A percentile compares a stretch with the other conserved stretches of the same genome.
Conservation (phyloP, 768 basidiomycete species). For the Xanthoconium stramineum region DNA sequence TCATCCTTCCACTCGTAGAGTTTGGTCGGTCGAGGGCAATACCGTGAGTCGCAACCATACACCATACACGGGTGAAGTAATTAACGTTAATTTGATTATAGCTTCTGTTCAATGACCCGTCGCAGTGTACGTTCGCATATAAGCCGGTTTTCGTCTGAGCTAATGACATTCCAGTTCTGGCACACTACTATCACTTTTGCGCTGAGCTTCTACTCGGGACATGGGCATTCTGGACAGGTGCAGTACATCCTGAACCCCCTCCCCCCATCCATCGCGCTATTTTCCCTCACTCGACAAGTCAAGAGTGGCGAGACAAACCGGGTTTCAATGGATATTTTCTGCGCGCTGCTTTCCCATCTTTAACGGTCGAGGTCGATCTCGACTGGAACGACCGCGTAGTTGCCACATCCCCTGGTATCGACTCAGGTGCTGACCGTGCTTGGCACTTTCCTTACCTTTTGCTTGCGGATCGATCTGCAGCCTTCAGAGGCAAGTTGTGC, state of each 20-base stretch:
- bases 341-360: constrained; percentile 67
- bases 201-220: constrained; percentile 77
- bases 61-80: not conserved
- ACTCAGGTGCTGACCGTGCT: constrained; percentile 40
- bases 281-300: constrained; percentile 57
- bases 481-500: constrained; percentile 64
- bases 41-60: constrained; percentile 45
- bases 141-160: not conserved
- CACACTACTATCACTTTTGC: constrained; percentile 85
- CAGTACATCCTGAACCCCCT: constrained; percentile 35
- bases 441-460: constrained; percentile 73
- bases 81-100: constrained; percentile 19
- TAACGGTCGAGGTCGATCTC: constrained; percentile 61
- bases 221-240: constrained; percentile 71
- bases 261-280: constrained; percentile 67
- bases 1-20: constrained; percentile 41
- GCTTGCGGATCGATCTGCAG: constrained; percentile 72
- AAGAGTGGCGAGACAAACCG: constrained; percentile 73
- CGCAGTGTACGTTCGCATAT: constrained; percentile 44
- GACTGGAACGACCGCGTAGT: constrained; percentile 70
- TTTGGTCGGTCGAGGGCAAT: constrained; percentile 69
- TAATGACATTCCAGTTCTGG: constrained; percentile 45
- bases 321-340: constrained; percentile 78
- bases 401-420: constrained; percentile 20
- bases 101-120: constrained; percentile 66